These are phyloP conservation scores for Candida sithepensis DNA, from an alignment of 805 yeast species.

Conservation along the genomic window DNA sequence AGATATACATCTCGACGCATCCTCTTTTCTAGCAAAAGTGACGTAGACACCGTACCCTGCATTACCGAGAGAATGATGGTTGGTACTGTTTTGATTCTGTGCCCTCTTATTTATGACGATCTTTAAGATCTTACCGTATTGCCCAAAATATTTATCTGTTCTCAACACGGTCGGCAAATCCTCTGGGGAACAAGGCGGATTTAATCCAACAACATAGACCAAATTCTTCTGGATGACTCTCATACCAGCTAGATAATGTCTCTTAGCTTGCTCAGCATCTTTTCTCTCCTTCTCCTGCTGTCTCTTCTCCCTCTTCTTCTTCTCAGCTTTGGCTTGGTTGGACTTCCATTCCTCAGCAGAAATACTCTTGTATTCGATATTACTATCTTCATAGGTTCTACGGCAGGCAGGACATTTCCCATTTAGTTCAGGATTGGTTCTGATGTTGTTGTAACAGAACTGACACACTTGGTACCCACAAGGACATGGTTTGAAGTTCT, in stretches of 20 bases:
- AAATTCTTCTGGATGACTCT: constrained; percentile 97
- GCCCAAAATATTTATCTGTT: constrained; percentile 95
- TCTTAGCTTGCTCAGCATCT: constrained; percentile 78
- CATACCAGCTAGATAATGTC: constrained; percentile 93
- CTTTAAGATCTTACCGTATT: constrained; percentile 92
- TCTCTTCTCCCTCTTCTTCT: constrained; percentile 76
- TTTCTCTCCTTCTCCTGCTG: constrained; percentile 88
- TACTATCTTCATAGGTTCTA: constrained; percentile 87
- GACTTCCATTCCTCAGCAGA: constrained; percentile 83
- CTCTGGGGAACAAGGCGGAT: constrained; percentile 83
- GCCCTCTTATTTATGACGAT: constrained; percentile 84
- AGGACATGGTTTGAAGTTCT: constrained; percentile 98
- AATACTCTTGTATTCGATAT: constrained; percentile 79
- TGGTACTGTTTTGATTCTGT: constrained; percentile 37
- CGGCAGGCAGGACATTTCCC: constrained; percentile 99
- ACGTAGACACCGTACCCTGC: constrained; percentile 94
- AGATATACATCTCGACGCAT: constrained; percentile 88
- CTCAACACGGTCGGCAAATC: constrained; percentile 77
- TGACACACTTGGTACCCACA: constrained; percentile 99
- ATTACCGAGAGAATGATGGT: constrained; percentile 40
- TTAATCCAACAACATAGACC: constrained; percentile 93
- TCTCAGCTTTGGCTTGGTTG: constrained; percentile 77
- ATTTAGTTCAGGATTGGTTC: constrained; percentile 91
- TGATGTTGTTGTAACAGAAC: constrained; percentile 94
- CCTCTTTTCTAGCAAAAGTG: constrained; percentile 89